These are phyloP conservation scores for Vitis riparia DNA, from an alignment of 164 flowering plant genomes.

Conservation along the genomic window DNA sequence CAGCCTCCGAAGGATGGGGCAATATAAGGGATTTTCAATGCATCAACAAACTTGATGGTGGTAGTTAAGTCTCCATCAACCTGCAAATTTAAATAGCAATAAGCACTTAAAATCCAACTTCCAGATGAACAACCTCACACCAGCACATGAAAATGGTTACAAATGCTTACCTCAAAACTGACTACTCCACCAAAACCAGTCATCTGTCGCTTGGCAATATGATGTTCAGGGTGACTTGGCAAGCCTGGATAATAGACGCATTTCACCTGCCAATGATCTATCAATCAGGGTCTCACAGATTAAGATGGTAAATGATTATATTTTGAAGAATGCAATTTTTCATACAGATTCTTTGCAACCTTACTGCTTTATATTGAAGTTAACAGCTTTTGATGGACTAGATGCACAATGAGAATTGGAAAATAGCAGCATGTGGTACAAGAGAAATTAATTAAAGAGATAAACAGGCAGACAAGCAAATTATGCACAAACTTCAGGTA, in stretches of 20 bases:
- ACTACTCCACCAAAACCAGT: conserved; percentile 98
- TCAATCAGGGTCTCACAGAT: no score
- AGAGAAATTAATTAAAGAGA: no score
- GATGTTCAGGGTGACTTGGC: conserved; percentile 89
- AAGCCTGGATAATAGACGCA: conserved; percentile 92
- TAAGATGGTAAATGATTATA: no score
- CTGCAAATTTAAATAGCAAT: conserved; percentile 33
- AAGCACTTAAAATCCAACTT: no score
- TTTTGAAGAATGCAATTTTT: no score
- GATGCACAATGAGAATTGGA: no score
- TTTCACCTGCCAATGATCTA: conserved; percentile 51
- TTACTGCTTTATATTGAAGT: no score
- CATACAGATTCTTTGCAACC: no score
- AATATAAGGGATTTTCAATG: conserved; percentile 82
- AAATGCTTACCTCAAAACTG: conserved; percentile 82
- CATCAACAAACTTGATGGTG: conserved; percentile 72
- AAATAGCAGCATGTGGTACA: no score
- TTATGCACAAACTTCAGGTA: no score
- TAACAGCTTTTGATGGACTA: no score
- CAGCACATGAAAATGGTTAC: neutral
- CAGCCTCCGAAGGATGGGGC: conserved; percentile 99
- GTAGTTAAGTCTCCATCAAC: conserved; percentile 74
- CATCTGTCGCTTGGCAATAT: conserved; percentile 83
- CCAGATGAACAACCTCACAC: neutral
- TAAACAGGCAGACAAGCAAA: no score